Evolutionary conservation across 1,139 yeast genomes (phyloP).

Genomic region (Candida sp.): DNA sequence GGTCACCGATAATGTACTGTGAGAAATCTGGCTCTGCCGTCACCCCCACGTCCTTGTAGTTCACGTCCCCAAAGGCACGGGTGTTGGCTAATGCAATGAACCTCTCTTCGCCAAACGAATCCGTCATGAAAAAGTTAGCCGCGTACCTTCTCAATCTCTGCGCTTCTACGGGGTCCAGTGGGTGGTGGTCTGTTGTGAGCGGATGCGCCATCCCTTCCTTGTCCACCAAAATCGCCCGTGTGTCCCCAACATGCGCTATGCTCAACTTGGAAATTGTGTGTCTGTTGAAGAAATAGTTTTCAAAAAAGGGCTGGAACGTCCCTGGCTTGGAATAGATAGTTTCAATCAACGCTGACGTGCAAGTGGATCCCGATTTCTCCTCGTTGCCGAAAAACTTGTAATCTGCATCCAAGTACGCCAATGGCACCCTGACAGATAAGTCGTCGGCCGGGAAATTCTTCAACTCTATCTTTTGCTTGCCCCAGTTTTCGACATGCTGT

Average conservation of each 20-base stretch:
- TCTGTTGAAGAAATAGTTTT: conserved; percentile 70
- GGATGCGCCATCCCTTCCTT: conserved; percentile 78
- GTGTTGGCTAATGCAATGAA: conserved; percentile 89
- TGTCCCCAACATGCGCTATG: conserved; percentile 95
- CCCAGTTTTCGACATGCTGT: conserved; percentile 43
- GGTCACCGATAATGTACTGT: conserved; percentile 66
- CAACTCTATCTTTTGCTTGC: conserved; percentile 25
- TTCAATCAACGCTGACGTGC: conserved; percentile 78
- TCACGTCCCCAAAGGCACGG: conserved; percentile 88
- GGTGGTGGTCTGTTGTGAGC: conserved; percentile 84
- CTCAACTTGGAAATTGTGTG: conserved; percentile 71
- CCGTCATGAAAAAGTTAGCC: conserved; percentile 80
- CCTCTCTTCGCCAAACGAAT: conserved; percentile 93
- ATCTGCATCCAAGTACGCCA: conserved; percentile 68
- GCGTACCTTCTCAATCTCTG: conserved; percentile 70
- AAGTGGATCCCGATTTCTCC: conserved; percentile 75
- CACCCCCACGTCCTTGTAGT: conserved; percentile 82
- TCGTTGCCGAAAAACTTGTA: conserved; percentile 38
- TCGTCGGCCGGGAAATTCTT: conserved; percentile 45
- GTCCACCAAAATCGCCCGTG: conserved; percentile 84
- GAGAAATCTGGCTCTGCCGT: conserved; percentile 91
- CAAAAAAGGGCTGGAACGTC: conserved; percentile 34
- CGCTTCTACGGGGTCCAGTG: conserved; percentile 81
- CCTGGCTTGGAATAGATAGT: conserved; percentile 41
- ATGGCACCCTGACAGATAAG: conserved; percentile 59